Percentiles rank a stretch among this genome's conserved stretches.
These are phyloP conservation scores for Salix suchowensis DNA, from an alignment of 345 rosid genomes.

Conservation along the genomic window DNA sequence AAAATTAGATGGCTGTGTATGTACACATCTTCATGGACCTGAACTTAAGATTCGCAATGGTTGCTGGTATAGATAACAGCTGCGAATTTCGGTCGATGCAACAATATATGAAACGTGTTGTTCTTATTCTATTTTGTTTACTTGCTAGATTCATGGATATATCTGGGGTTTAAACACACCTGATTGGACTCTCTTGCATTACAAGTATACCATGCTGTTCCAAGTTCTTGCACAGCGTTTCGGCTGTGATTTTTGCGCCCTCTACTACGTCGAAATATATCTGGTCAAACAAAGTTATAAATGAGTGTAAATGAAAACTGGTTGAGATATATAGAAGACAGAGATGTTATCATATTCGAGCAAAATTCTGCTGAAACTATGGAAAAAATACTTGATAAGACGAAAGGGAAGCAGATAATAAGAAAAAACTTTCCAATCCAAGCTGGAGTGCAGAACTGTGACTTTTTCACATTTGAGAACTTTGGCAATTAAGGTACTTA, in stretches of 20 bases:
- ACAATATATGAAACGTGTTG: neutral
- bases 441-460: neutral
- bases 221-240: conserved; percentile 55
- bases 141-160: neutral
- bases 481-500: conserved; percentile 36
- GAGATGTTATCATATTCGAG: neutral
- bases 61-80: neutral
- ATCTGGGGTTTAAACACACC: conserved; percentile 30
- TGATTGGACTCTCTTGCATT: conserved; percentile 51
- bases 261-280: conserved; percentile 53
- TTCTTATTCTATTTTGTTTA: neutral
- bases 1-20: neutral
- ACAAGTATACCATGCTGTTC: conserved; percentile 62
- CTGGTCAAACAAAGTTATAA: conserved; percentile 28
- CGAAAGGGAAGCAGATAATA: neutral
- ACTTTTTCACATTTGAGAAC: neutral
- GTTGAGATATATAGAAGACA: neutral
- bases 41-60: neutral
- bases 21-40: neutral
- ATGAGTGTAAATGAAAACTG: neutral
- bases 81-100: neutral
- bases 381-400: neutral
- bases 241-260: conserved; percentile 46
- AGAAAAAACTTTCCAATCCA: neutral
- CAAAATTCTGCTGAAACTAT: neutral